These are phyloP conservation scores for Globisporangium heterothallicum DNA, from an alignment of 352 stramenopile species.

Conservation along the genomic window DNA sequence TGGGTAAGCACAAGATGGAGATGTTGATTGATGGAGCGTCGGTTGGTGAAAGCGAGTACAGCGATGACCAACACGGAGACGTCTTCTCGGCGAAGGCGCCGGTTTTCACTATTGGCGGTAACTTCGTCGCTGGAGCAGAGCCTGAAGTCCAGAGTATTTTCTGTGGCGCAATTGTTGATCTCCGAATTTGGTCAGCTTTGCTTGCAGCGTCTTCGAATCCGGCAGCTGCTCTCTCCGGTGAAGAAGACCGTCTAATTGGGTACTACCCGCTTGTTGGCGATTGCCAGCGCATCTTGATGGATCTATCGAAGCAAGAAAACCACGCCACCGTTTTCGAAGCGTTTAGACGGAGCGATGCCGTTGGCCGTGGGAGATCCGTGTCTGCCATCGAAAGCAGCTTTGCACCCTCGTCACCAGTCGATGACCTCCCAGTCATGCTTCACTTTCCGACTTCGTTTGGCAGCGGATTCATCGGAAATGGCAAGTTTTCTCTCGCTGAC, in stretches of 20 bases:
- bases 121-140: constrained; percentile 26
- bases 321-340: constrained; percentile 59
- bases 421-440: constrained; percentile 36
- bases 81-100: constrained; percentile 22
- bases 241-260: constrained; percentile 43
- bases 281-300: constrained; percentile 57
- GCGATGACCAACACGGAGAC: constrained; percentile 15
- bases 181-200: constrained; percentile 59
- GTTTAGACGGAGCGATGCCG: constrained; percentile 15
- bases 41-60: constrained; percentile 26
- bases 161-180: constrained; percentile 54
- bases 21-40: constrained; percentile 46
- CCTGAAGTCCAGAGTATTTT: constrained; percentile 34
- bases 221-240: constrained; percentile 23
- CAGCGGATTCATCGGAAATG: constrained; percentile 35
- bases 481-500: constrained; percentile 32
- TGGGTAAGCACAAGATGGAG: constrained; percentile 28
- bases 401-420: constrained; percentile 16
- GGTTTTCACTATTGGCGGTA: constrained; percentile 45
- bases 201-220: constrained; percentile 3
- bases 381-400: constrained; percentile 20
- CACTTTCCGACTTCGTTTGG: constrained; percentile 32
- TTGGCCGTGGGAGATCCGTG: constrained; percentile 1
- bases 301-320: constrained; percentile 65
- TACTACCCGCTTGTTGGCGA: constrained; percentile 75